Percentiles rank a stretch among this genome's conserved stretches.
phyloP scores from a whole-genome alignment of 2,329 filamentous ascomycete genomes.

The Penicillium verrucosum region DNA sequence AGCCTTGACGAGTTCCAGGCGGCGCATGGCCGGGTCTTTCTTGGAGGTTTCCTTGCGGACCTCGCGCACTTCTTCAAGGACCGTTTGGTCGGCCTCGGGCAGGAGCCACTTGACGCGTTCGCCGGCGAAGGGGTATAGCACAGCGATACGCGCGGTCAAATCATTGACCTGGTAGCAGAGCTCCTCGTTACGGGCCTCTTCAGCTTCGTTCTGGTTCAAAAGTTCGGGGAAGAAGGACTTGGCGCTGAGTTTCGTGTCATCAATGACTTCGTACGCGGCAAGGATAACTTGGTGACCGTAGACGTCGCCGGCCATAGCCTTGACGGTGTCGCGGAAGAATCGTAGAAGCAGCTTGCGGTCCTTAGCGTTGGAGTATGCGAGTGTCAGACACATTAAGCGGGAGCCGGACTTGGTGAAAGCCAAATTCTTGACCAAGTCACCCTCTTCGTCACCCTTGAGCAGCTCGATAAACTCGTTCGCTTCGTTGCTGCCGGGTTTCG shows the following conservation, averaged over 20 bases:
- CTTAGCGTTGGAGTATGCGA: conserved; percentile 85
- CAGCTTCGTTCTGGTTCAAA: conserved; percentile 60
- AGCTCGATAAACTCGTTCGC: conserved; percentile 84
- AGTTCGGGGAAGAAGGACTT: conserved; percentile 88
- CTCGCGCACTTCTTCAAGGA: conserved; percentile 73
- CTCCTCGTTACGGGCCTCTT: conserved; percentile 43
- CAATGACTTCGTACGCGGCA: conserved; percentile 83
- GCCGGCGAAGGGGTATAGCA: conserved; percentile 79
- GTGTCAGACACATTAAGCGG: conserved; percentile 71
- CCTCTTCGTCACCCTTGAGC: conserved; percentile 85
- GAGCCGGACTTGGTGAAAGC: conserved; percentile 91
- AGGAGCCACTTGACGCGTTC: conserved; percentile 61
- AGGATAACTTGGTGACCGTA: conserved; percentile 79
- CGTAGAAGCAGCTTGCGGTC: conserved; percentile 86
- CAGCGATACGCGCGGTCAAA: conserved; percentile 55
- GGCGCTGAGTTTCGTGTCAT: conserved; percentile 84
- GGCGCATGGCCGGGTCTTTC: conserved; percentile 76
- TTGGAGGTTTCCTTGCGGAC: conserved; percentile 84
- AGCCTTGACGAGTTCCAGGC: conserved; percentile 70
- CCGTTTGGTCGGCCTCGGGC: conserved; percentile 60
- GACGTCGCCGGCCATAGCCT: conserved; percentile 76
- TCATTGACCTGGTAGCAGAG: conserved; percentile 45
- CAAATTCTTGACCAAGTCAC: conserved; percentile 89
- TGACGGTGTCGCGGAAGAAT: conserved; percentile 84
- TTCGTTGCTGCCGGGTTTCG: conserved; percentile 73